phyloP scores from a whole-genome alignment of 2,329 filamentous ascomycete genomes.

The Aspergillus cejpii region DNA sequence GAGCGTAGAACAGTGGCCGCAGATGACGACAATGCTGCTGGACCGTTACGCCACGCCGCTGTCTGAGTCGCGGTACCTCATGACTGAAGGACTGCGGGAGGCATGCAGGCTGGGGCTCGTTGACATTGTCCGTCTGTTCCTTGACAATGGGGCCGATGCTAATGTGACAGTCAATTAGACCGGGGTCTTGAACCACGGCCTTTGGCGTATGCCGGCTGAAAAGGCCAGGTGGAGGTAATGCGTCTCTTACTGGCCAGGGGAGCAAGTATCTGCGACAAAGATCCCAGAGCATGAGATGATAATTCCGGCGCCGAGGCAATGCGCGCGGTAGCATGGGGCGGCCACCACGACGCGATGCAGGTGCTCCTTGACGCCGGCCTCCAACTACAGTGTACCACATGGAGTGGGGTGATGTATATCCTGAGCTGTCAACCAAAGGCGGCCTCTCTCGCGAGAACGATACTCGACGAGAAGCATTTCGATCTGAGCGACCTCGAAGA shows the following conservation, averaged over 20 bases:
- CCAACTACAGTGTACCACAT: background rate
- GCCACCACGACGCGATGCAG: background rate
- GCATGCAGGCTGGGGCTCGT: background rate
- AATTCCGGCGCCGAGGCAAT: background rate
- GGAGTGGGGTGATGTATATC: background rate
- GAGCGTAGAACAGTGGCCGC: background rate
- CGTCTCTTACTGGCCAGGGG: background rate
- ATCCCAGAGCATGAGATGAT: background rate
- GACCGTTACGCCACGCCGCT: background rate
- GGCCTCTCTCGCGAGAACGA: background rate
- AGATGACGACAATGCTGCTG: background rate
- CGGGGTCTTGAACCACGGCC: background rate
- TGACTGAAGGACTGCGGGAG: background rate
- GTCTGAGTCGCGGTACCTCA: background rate
- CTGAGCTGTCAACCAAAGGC: background rate
- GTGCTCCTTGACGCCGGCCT: background rate
- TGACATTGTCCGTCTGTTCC: background rate
- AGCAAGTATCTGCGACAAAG: background rate
- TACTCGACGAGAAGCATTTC: background rate
- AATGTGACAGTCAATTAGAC: background rate
- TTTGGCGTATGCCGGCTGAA: background rate
- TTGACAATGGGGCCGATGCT: slow-evolving; percentile 1
- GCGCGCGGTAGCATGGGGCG: too few species aligned
- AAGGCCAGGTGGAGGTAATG: background rate
- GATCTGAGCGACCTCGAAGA: background rate